These are phyloP conservation scores for Leccinellum luteum DNA, from an alignment of 768 basidiomycete genomes.

Conservation along the genomic window DNA sequence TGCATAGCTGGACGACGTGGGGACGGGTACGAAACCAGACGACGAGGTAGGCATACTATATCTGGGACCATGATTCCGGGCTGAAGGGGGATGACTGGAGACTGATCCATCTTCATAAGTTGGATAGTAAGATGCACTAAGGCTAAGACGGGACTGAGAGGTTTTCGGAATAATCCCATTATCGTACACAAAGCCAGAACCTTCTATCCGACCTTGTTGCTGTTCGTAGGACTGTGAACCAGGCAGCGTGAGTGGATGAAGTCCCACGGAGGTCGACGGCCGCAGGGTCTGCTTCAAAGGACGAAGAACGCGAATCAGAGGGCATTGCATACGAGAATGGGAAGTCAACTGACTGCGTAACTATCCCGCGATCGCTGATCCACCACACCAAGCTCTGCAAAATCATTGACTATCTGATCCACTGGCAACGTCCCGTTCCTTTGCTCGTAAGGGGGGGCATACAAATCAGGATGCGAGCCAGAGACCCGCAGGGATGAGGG, in stretches of 20 bases:
- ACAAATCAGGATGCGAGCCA: conserved; percentile 64
- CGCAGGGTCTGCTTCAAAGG: conserved; percentile 34
- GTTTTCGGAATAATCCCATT: conserved; percentile 36
- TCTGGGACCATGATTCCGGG: conserved; percentile 49
- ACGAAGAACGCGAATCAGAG: conserved; percentile 27
- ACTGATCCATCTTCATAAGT: conserved; percentile 41
- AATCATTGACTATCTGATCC: conserved; percentile 59
- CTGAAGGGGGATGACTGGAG: conserved; percentile 31
- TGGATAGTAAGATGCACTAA: conserved; percentile 42
- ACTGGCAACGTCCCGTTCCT: conserved; percentile 39
- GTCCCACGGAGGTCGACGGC: conserved; percentile 35
- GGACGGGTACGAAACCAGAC: conserved; percentile 62
- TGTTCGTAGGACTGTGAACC: conserved; percentile 41
- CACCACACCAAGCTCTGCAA: conserved; percentile 61
- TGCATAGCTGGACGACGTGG: conserved; percentile 37
- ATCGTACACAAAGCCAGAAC: conserved; percentile 39
- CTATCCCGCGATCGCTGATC: conserved; percentile 53
- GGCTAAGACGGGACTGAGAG: conserved; percentile 33
- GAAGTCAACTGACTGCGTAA: conserved; percentile 47
- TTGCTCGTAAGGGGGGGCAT: conserved; percentile 72
- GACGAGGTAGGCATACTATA: conserved; percentile 66
- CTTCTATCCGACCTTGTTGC: conserved; percentile 29
- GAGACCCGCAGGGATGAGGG: conserved; percentile 64
- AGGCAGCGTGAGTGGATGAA: conserved; percentile 34
- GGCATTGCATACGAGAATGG: not conserved